phyloP scores from a whole-genome alignment of 2,329 filamentous ascomycete genomes.

The Rhytidhysteron rufulum region DNA sequence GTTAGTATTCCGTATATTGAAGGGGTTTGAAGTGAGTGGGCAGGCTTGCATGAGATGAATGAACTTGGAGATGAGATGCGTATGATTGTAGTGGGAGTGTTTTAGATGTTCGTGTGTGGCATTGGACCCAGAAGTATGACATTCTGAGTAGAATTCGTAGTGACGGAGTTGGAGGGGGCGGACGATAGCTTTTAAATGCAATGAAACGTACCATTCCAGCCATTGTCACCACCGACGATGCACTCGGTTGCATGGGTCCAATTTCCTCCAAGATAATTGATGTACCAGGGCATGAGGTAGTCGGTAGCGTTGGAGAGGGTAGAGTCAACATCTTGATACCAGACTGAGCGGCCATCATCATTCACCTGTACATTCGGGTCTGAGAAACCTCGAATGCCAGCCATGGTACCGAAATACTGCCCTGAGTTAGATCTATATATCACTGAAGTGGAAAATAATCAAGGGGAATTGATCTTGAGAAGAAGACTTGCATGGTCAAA shows the following conservation, averaged over 20 bases:
- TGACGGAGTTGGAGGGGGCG: too few species aligned
- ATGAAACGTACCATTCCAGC: conserved; percentile 34
- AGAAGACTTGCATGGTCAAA: conserved; percentile 42
- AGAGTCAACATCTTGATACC: conserved; percentile 44
- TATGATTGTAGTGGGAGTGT: too few species aligned
- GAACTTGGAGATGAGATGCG: too few species aligned
- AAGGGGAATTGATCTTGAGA: conserved; percentile 30
- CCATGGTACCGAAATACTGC: conserved; percentile 53
- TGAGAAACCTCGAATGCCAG: conserved; percentile 52
- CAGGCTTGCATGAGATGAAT: too few species aligned
- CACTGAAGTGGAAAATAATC: too few species aligned
- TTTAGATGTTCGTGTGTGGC: too few species aligned
- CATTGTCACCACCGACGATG: conserved; percentile 50
- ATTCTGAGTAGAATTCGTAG: too few species aligned
- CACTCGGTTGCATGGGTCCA: conserved; percentile 53
- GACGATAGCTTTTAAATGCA: too few species aligned
- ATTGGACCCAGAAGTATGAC: too few species aligned
- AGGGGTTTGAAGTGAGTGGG: too few species aligned
- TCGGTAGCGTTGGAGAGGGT: conserved; percentile 40
- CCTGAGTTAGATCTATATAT: too few species aligned
- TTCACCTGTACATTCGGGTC: conserved; percentile 55
- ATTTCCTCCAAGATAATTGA: conserved; percentile 52
- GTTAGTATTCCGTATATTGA: too few species aligned
- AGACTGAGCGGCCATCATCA: conserved; percentile 41
- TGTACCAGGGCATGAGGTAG: conserved; percentile 50